These are phyloP conservation scores for Chalaropsis ovoidea DNA, from an alignment of 2,329 filamentous ascomycete species.

Conservation along the genomic window DNA sequence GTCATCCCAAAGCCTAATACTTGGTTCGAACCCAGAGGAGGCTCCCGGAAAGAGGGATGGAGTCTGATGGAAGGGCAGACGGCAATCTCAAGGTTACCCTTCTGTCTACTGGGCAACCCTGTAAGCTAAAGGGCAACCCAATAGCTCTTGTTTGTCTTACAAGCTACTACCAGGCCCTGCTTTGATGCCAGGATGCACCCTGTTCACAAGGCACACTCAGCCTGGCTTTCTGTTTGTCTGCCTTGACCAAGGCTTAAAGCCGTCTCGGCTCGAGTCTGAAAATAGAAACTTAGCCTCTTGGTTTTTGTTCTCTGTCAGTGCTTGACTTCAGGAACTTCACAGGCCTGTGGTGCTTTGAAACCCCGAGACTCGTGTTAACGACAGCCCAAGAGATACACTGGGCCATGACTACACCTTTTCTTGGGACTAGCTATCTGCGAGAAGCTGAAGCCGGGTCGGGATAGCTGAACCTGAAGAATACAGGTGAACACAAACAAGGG, in stretches of 20 bases:
- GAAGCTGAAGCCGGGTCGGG: not conserved
- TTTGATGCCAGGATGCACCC: not conserved
- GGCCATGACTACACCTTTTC: no score
- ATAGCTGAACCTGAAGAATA: not conserved
- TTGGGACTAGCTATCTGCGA: no score
- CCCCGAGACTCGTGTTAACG: not conserved
- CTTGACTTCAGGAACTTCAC: not conserved
- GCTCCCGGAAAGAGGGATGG: not conserved
- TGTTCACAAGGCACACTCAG: not conserved
- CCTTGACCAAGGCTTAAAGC: conserved; percentile 6
- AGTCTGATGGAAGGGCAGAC: not conserved
- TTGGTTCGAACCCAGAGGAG: no score
- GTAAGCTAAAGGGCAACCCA: not conserved
- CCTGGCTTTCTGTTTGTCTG: not conserved
- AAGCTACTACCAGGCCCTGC: no score
- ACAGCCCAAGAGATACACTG: no score
- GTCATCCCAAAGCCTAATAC: not conserved
- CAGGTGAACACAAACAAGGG: not conserved
- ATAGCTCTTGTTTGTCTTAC: not conserved
- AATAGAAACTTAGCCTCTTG: conserved; percentile 10
- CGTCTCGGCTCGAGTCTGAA: not conserved
- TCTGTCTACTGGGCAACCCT: not conserved
- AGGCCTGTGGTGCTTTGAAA: not conserved
- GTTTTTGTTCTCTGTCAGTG: not conserved
- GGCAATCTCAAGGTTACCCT: not conserved